Evolutionary conservation across 345 rosid species (phyloP), one percentile per base, ranked within the genome.

Genomic region (Acer saccharum): DNA sequence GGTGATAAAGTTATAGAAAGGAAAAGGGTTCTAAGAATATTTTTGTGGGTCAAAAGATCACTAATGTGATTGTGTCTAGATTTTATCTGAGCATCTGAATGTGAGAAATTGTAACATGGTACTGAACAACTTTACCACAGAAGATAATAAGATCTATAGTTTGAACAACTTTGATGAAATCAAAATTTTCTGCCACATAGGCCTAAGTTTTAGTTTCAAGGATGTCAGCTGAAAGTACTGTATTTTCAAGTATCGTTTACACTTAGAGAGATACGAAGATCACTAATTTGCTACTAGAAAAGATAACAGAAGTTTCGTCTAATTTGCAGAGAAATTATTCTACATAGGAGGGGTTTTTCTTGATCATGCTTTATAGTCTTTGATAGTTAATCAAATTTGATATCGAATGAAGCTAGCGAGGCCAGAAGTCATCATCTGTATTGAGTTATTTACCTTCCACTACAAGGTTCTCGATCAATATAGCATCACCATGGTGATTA

Each of bases 391-490:
- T 68, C 58, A 81, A 76, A 76, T 44, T 83, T 71, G 58, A 82
- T 60, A 50, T 69, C 54, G 0, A 66, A 67, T n/a, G 41, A 55
- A 44, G 60, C 13, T n/a, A 75, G 39, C 39, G 39, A 35, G 39
- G 65, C 13, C 48, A 65, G 50, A 23, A 61, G 63, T 39, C 29
- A 39, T 14, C 41, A 7, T 62, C 75, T 62, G 10, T 63, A 52
- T 27, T 27, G 60, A 60, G 72, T 43, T 32, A 77, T 68, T 77
- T 65, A 66, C 75, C 77, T 78, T 58, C 79, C 67, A 25, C 48
- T 23, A 44, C 74, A 52, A 29, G 58, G 75, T 16, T 32, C 50
- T 10, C 14, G 27, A 55, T 77, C 77, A 74, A 29, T 64, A 9
- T 64, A 9, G 54, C 35, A 48, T 6, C 46, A 43, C 10, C 9